Evolutionary conservation across 257 asterid genomes (phyloP), one percentile per base, ranked within the genome.

Genomic region (Schizonepeta tenuifolia): DNA sequence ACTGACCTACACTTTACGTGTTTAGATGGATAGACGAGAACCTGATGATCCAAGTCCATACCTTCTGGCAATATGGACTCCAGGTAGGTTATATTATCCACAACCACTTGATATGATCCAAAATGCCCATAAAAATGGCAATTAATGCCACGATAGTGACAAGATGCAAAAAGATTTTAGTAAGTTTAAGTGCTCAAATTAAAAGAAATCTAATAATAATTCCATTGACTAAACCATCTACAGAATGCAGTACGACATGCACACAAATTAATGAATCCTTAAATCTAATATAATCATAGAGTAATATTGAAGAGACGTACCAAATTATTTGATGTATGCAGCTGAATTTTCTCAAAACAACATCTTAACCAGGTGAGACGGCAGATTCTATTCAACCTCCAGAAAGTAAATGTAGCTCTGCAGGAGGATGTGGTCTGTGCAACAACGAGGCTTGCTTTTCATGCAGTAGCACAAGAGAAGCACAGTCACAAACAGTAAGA

Each of bases 11-110:
- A 67, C 58, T 17, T 69, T 74, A 40, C 72, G 71, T 67, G 40
- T 77, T 56, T 69, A 95, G 99, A 76, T 90, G 91, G 96, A 95
- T 82, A 82, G 85, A 81, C 90, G 97, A 82, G 97, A 95, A 76
- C 88, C 87, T 20, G 98, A 92, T 82, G 99, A 95, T 82, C 96
- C 98, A 75, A 88, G 94, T 78, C 98, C 99, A 0, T 92, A 95
- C 87, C 97, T 95, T 77, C 87, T 95, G 35, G 98, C 98, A 56
- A 87, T 95, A 81, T 95, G 99, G 99, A 87, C 91, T 69, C 98
- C 99, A 60, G 99, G 99, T 95, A 86, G 15, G 74, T 65, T 67
- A 17, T 43, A 70, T 58, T 28, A 62, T 62, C 21, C 63, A 70
- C 58, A 64, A 74, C 72, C 67, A 50, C 58, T 78, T 50, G 21